Evolutionary conservation across 805 yeast species (phyloP), one percentile per base, ranked within the genome.

Genomic region (Saccharomycopsis sp.): DNA sequence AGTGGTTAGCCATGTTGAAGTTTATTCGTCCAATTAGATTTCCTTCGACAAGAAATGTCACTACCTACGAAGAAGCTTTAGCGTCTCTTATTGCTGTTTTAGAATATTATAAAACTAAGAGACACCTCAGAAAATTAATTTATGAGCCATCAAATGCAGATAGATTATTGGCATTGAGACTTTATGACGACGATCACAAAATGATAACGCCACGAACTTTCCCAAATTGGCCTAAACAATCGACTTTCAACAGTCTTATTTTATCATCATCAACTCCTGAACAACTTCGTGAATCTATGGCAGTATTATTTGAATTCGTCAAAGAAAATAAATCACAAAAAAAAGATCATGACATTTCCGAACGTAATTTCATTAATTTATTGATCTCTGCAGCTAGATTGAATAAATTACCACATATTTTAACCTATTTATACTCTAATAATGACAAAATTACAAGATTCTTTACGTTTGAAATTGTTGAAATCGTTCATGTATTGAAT

Each of bases 91-190:
- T 59, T 2, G 54, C 61, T 1, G 65, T 57, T 43, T 58, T 62
- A 41, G 52, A 54, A 17, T 68, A 61, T 51, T 60, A 61, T 52
- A 57, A 57, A 31, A 63, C 69, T 2, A 55, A 59, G 23, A 58
- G 54, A 35, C 45, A 55, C 2, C 41, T 65, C 24, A 65, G 63
- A 55, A 67, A 70, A 4, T 56, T 61, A 38, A 63, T 68, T 21
- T 68, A 68, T 53, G 63, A 71, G 53, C 62, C 64, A 29, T 65
- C 59, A 44, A 67, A 68, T 50, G 61, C 68, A 2, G 58, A 64
- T 23, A 61, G 54, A 40, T 52, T 68, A 34, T 43, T 66, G 31
- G 58, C 67, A 8, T 62, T 66, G 63, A 70, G 66, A 48, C 37
- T 66, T 27, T 65, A 64, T 56, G 68, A 68, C 49, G 61, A 63